phyloP scores from a whole-genome alignment of 768 basidiomycete genomes.

The Calocera cornea region DNA sequence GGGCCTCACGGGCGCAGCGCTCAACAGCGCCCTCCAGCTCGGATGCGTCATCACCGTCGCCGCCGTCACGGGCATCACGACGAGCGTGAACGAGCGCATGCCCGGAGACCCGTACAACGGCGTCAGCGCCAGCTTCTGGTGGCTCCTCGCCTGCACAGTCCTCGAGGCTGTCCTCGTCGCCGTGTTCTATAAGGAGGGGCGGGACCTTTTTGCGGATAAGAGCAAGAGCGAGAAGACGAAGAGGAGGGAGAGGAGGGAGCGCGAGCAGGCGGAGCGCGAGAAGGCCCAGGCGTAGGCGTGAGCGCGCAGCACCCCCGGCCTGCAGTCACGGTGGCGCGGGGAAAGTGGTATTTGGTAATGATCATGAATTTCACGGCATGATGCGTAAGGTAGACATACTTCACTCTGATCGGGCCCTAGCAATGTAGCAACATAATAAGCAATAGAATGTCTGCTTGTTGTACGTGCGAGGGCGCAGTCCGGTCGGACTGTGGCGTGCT shows the following conservation, averaged over 20 bases:
- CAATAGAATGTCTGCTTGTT: not conserved
- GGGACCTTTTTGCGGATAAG: constrained; percentile 1
- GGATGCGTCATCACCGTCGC: constrained; percentile 41
- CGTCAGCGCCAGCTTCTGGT: not conserved
- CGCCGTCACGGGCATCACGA: constrained; percentile 36
- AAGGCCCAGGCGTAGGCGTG: not conserved
- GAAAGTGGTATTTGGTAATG: too few relatives aligned
- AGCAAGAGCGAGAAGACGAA: not conserved
- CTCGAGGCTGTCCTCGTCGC: not conserved
- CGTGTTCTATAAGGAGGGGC: constrained; percentile 3
- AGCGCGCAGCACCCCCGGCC: too few relatives aligned
- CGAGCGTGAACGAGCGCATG: constrained; percentile 22
- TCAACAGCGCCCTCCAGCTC: constrained; percentile 41
- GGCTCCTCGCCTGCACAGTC: not conserved
- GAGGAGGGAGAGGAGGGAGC: not conserved
- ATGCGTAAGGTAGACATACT: not conserved
- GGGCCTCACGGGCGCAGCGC: constrained; percentile 43
- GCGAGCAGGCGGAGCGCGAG: not conserved
- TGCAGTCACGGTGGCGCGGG: too few relatives aligned
- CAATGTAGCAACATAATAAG: not conserved
- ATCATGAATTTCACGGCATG: too few relatives aligned
- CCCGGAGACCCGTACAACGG: not conserved
- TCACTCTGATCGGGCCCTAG: not conserved
- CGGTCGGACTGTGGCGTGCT: too few relatives aligned
- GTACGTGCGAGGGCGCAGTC: too few relatives aligned